Percentiles rank a stretch among this genome's conserved stretches.
Conservation (phyloP, 768 basidiomycete species). For the Panaeolus papilionaceus region DNA sequence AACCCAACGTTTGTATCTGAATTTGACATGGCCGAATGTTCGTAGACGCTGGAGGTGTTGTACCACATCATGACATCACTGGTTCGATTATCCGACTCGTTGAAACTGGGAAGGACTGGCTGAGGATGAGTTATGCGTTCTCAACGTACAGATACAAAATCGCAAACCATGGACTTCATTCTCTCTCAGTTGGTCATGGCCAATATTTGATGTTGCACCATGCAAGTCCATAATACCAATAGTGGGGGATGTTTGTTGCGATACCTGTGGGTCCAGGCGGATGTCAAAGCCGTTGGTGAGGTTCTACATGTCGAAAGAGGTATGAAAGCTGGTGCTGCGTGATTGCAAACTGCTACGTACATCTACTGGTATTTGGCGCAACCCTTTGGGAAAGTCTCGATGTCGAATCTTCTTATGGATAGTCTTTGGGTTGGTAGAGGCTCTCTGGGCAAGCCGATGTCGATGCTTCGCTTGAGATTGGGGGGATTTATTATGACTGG, state of each 20-base stretch:
- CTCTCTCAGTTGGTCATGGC: background rate
- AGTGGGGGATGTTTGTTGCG: background rate
- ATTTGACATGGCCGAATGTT: background rate
- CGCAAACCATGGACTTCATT: background rate
- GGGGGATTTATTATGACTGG: background rate
- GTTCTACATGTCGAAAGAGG: background rate
- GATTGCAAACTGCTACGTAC: background rate
- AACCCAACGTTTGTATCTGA: background rate
- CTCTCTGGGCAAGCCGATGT: background rate
- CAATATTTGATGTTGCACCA: background rate
- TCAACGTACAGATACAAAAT: background rate
- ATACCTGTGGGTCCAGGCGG: background rate
- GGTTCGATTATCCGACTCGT: background rate
- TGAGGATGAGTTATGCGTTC: background rate
- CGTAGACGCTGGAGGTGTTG: background rate
- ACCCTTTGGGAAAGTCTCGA: background rate
- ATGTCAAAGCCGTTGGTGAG: conserved; percentile 3
- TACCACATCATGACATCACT: background rate
- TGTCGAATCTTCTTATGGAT: background rate
- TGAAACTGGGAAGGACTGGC: background rate
- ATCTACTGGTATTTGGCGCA: background rate
- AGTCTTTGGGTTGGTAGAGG: background rate
- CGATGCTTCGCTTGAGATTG: background rate
- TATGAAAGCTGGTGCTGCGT: background rate
- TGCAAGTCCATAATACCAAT: background rate